Conservation (phyloP, 148 eudicot genomes). For the Rhododendron williamsianum region DNA sequence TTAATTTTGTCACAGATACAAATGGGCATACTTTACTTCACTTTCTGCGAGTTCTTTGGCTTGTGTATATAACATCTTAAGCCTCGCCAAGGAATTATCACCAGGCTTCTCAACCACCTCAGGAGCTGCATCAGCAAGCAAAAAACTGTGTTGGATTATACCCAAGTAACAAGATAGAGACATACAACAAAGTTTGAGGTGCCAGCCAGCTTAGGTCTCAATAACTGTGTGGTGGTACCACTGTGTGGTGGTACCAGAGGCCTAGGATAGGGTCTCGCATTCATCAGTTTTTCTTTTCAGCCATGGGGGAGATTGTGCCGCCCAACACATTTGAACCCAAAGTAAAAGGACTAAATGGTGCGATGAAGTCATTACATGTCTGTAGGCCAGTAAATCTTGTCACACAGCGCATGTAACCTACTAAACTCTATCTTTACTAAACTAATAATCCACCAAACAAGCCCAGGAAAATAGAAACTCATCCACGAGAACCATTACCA, state of each 20-base stretch:
- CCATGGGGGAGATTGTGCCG: neutral
- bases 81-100: conserved; percentile 56
- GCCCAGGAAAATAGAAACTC: neutral
- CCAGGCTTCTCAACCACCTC: conserved; percentile 95
- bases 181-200: neutral
- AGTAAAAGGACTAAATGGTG: neutral
- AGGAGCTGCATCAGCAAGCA: conserved; percentile 58
- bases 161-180: neutral
- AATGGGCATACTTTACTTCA: conserved; percentile 62
- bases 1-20: neutral
- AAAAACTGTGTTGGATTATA: neutral
- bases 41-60: conserved; percentile 80
- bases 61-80: conserved; percentile 57
- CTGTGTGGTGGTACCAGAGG: neutral
- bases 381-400: neutral
- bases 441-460: neutral
- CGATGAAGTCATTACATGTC: neutral
- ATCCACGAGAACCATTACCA: neutral
- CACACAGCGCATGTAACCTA: neutral
- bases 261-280: neutral
- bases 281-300: neutral
- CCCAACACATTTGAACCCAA: neutral
- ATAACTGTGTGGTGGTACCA: neutral
- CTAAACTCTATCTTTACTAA: neutral
- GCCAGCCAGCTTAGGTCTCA: neutral